Evolutionary conservation across 2,329 filamentous ascomycete genomes (phyloP).

Genomic region (Penicillium corylophilum): DNA sequence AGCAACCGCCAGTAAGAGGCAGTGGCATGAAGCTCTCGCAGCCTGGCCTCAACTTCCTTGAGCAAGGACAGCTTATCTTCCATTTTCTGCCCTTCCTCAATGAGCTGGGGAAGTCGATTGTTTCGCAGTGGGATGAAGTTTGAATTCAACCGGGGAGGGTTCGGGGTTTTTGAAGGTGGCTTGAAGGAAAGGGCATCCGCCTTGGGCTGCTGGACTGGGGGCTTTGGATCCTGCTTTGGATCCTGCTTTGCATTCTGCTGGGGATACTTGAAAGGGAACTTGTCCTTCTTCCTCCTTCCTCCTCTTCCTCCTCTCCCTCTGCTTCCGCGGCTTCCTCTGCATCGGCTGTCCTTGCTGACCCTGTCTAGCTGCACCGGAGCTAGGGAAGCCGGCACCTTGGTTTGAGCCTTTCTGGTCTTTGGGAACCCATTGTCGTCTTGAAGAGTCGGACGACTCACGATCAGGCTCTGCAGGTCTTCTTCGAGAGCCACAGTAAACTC

Average conservation of each 20-base stretch:
- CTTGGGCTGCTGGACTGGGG: neutral
- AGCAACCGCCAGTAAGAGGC: constrained; percentile 6
- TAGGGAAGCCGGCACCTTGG: neutral
- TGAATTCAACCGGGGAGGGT: constrained; percentile 5
- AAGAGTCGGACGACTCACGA: neutral
- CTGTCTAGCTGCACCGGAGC: neutral
- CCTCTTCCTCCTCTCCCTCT: neutral
- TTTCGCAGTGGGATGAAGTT: constrained; percentile 24
- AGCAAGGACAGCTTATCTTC: constrained; percentile 21
- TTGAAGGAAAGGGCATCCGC: no score
- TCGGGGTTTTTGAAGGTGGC: neutral
- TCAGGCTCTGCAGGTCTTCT: neutral
- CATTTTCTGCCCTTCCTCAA: constrained; percentile 6
- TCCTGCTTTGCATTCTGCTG: neutral
- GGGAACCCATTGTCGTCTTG: no score
- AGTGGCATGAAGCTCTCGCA: constrained; percentile 12
- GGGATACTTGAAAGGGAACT: neutral
- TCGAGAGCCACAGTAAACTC: neutral
- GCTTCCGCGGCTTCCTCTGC: no score
- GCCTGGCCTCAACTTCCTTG: constrained; percentile 8
- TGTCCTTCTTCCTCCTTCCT: neutral
- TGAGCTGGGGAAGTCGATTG: constrained; percentile 10
- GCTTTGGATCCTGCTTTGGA: neutral
- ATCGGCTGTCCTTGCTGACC: neutral
- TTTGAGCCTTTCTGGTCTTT: no score